Base-by-base conservation (phyloP, 129 eudicot species). In the Escallonia rubra region DNA sequence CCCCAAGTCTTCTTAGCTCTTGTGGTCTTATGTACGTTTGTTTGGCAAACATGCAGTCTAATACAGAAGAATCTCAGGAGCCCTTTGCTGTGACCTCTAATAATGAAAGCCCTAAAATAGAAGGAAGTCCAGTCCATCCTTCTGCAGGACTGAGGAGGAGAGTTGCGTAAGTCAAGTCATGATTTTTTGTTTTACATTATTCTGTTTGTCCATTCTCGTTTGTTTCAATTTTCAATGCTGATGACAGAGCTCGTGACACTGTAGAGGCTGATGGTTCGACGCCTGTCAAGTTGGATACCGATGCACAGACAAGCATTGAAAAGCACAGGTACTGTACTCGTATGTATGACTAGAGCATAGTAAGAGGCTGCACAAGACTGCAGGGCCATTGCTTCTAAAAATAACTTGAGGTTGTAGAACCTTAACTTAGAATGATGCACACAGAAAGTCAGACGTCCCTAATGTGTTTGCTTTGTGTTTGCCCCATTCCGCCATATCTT, bases 221-320 rank as follows among this genome's bases (percentile, higher is more conserved):
- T 23, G 34, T 23, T 23, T 23, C 34, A 23, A 23, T 0, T 58
- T 71, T 8, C 34, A 65, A 13, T 66, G 43, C 44, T 60, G 85
- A 78, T 68, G 87, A 72, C 34, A 75, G 79, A 81, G 48, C 75
- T 49, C 81, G 57, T 43, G 78, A 67, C 58, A 60, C 73, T 7
- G 58, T 46, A 69, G 84, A 67, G 38, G 72, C 78, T 57, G 77
- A 78, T 69, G 75, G 82, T 46, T 66, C 90, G n/a, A 72, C 67
- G 51, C 73, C 85, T 62, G 76, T 86, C 74, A 88, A 84, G 77
- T 68, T 92, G 86, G 98, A 92, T 76, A 79, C 85, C 66, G 96
- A 79, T 57, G 91, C 95, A 66, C 87, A 78, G 12, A 72, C 80
- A 4, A 96, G 84, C 70, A 92, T 92, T 68, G 72, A 80, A 57